Evolutionary conservation across 2,329 filamentous ascomycete genomes (phyloP), one percentile per base, ranked within the genome.

Genomic region (Xylariaceae sp.): DNA sequence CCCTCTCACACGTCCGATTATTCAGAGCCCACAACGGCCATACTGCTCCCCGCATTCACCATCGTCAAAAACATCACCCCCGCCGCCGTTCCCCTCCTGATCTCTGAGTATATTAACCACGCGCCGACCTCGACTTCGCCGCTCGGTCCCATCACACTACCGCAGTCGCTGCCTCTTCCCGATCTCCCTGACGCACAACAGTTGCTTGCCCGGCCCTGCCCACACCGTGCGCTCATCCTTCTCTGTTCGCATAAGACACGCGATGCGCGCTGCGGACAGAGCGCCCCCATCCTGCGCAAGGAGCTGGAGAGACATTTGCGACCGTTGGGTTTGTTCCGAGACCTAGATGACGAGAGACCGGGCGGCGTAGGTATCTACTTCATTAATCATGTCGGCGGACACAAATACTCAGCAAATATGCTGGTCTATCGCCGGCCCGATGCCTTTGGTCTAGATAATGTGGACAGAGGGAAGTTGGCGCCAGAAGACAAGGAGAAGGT

Each of bases 361-460:
- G 93, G 93, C 9, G 94, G 94, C 10, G 93, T 97, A 4, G 93
- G 91, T 0, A 90, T 99, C 65, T 96, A 96, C 76, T 97, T 97
- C 72, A 95, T 97, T 71, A 93, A 87, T 66, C 94, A 99, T 71
- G 92, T 97, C 2, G 94, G 94, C 34, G 94, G 94, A 0, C 94
- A 99, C 78, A 97, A 97, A 77, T 97, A 96, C 76, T 87, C 88
- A 51, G 94, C 94, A 34, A 99, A 99, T 69, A 85, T 97, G 67
- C 89, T 99, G 78, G 80, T 99, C 1, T 97, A 99, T 74, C 83
- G 94, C 8, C 81, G 82, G 56, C 79, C 77, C 5, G 78, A 85
- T 67, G 78, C 82, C 0, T 85, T 84, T 68, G 82, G 81, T 0
- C 67, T 82, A 48, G 82, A 84, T 58, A 57, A 15, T 15, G 78